Evolutionary conservation across 768 basidiomycete species (phyloP), one percentile per base, ranked within the genome.

Genomic region (Vararia minispora): DNA sequence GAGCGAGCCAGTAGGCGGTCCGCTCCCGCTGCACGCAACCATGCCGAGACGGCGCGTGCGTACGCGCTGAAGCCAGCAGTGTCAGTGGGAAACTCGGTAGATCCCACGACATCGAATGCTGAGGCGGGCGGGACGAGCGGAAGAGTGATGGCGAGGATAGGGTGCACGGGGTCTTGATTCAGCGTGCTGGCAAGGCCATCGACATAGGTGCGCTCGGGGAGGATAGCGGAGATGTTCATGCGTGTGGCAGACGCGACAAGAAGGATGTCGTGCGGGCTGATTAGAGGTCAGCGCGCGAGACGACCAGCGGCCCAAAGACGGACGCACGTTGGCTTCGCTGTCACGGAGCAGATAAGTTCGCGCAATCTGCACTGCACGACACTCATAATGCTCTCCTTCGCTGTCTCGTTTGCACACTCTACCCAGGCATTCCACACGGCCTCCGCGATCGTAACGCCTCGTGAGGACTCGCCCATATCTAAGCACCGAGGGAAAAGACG

Each of bases 1-100:
- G 61, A 58, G 35, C 65, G 71, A 3, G 79, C 75, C 1, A 69
- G 45, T n/a, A 70, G 61, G 26, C 86, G 74, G 46, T 87, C 74
- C 5, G 69, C 61, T 4, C 61, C 47, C 40, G 87, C 62, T 20
- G 74, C 54, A 1, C 69, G 60, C 2, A 87, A 55, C 4, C 86
- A 56, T 0, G 75, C 76, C 25, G 58, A 55, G 10, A 76, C 65
- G 4, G 67, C 60, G 13, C 90, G 74, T 2, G 78, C 74, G 52
- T 89, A 88, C 3, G 64, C 48, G 0, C 76, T 69, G 40, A 73
- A 73, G 0, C 82, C 79, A 12, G 60, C 57, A 14, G 49, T 50
- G 47, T 89, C 76, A 22, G 57, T 49, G 18, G 51, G 33, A 22
- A 43, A 21, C 26, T 47, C 14, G 23, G 39, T 20, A 23, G 37